phyloP scores from a whole-genome alignment of 176 grass and related monocot species.

The Carex parvula region DNA sequence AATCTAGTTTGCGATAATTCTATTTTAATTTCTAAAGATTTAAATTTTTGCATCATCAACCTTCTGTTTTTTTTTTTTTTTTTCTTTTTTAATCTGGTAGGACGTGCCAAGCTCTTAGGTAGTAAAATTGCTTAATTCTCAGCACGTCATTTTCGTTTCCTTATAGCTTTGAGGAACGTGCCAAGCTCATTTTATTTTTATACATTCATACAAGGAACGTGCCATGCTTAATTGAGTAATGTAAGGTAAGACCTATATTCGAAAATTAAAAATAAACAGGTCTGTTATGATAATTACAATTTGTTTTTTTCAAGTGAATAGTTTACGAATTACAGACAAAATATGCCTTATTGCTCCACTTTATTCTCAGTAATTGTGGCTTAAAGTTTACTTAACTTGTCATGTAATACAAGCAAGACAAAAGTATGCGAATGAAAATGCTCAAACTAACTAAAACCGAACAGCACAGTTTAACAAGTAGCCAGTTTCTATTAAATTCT shows the following conservation, averaged over 20 bases:
- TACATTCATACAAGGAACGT: neutral
- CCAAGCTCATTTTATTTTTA: neutral
- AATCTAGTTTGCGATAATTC: no score
- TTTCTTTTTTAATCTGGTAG: neutral
- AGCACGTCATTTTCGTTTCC: neutral
- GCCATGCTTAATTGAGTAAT: constrained; percentile 1
- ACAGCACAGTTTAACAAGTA: neutral
- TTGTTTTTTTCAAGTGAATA: neutral
- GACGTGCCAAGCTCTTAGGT: neutral
- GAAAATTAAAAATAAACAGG: neutral
- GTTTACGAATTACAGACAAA: neutral
- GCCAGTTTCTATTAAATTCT: neutral
- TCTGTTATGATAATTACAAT: neutral
- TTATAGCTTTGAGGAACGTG: neutral
- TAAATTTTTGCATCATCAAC: no score
- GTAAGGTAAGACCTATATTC: neutral
- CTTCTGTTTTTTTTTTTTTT: neutral
- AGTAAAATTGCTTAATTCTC: neutral
- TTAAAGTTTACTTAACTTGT: constrained; percentile 6
- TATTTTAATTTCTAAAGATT: no score
- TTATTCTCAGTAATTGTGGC: neutral
- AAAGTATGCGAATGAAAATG: neutral
- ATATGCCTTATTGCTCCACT: neutral
- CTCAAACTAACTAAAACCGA: neutral
- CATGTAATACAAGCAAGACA: neutral